These are phyloP conservation scores for Heracleum sosnowskyi DNA, from an alignment of 129 eudicot genomes.

Conservation along the genomic window DNA sequence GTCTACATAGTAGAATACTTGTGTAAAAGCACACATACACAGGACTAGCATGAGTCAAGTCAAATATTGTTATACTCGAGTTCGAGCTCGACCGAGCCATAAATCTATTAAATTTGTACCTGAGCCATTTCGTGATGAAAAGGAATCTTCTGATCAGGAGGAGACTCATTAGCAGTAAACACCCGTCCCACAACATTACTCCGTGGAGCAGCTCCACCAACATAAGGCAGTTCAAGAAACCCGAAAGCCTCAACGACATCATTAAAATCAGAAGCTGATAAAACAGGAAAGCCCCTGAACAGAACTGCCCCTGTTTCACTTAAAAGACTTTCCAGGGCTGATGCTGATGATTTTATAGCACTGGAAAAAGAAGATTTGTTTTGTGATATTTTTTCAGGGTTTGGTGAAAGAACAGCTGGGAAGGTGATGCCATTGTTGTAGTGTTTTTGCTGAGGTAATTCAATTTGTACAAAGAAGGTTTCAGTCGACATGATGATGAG, in stretches of 20 bases:
- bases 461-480: slow-evolving; percentile 26
- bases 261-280: slow-evolving; percentile 70
- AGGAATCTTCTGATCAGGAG: slow-evolving; percentile 93
- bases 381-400: not conserved
- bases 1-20: no score
- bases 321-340: slow-evolving; percentile 52
- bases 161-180: slow-evolving; percentile 89
- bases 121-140: slow-evolving; percentile 99
- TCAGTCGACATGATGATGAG: not conserved
- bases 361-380: not conserved
- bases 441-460: slow-evolving; percentile 46
- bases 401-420: slow-evolving; percentile 57
- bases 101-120: slow-evolving; percentile 22
- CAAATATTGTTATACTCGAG: no score
- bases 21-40: no score
- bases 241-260: slow-evolving; percentile 90
- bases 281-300: slow-evolving; percentile 55
- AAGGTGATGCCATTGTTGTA: slow-evolving; percentile 26
- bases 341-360: slow-evolving; percentile 29
- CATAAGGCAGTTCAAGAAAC: slow-evolving; percentile 74
- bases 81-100: no score
- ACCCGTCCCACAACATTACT: slow-evolving; percentile 85
- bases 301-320: slow-evolving; percentile 56
- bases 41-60: no score
- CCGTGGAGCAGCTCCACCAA: slow-evolving; percentile 95